Base-by-base conservation (phyloP, 176 grass and related monocot species). In the Aegilops tauschii region DNA sequence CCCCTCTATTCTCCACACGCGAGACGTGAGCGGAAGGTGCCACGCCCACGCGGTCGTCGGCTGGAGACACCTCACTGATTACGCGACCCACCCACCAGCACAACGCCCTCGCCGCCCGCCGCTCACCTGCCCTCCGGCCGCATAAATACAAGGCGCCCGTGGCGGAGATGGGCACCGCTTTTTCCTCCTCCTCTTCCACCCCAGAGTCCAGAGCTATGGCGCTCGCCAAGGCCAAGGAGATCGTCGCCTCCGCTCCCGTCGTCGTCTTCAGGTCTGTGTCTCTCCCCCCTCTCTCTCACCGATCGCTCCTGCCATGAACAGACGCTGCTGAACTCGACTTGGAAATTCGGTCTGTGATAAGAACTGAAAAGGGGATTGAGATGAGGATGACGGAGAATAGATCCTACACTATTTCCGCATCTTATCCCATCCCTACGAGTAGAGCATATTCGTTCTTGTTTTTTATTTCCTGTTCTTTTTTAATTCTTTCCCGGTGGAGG, bases 201-300 rank as follows among this genome's bases (percentile, higher is more conserved):
- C 76, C 84, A 7, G 81, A 90, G 61, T 87, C 80, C 61, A 63
- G 50, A 67, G 50, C 82, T 12, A 94, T 97, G 92, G 92, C 92
- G 65, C 81, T 92, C 45, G 88, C 80, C 5, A 94, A 94, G 88
- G 88, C 88, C 44, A 91, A 97, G 90, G 81, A 97, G 35, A 92
- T 92, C 88, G 90, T 76, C 29, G 89, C 95, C 52, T 97, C 92
- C 59, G 82, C 81, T 31, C 92, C 92, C 67, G 64, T 97, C 52
- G 92, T 94, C 81, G 90, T 94, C 82, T 94, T 94, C 88, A 97
- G 92, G 95, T 95, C 45, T 49, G 44, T 3, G 3, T 47, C 44
- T 47, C 44, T 9, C 1, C 9, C 37, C 8, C 37, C 9, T 52
- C 44, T 39, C 0, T 36, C 35, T 11, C 8, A 25, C 39, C 2